phyloP scores from a whole-genome alignment of 352 stramenopile genomes.

The Lagenidium giganteum region DNA sequence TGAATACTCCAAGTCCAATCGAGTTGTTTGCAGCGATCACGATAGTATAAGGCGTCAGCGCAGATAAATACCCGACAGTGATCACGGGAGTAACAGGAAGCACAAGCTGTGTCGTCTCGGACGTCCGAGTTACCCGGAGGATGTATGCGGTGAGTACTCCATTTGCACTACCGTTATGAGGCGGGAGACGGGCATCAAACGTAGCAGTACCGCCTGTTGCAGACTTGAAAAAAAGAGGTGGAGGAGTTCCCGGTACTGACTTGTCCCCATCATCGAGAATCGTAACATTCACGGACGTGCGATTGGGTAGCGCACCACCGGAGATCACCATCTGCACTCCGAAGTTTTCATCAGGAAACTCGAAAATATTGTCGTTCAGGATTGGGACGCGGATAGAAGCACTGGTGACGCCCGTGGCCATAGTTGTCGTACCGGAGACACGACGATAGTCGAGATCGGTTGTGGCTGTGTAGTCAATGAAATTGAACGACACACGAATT shows the following conservation, averaged over 20 bases:
- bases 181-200: constrained; percentile 22
- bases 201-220: constrained; percentile 37
- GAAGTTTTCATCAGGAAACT: constrained; percentile 48
- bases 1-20: constrained; percentile 27
- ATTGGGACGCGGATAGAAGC: constrained; percentile 38
- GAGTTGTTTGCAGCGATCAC: constrained; percentile 31
- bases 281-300: constrained; percentile 16
- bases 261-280: constrained; percentile 56
- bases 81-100: constrained; percentile 4
- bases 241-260: constrained; percentile 24
- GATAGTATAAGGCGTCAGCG: constrained; percentile 29
- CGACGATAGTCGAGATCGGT: constrained; percentile 43
- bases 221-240: constrained; percentile 11
- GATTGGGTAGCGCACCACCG: constrained; percentile 19
- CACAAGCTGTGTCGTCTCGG: constrained; percentile 6
- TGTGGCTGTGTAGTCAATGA: constrained; percentile 29
- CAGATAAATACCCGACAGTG: constrained; percentile 25
- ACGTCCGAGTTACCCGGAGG: constrained; percentile 21
- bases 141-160: constrained; percentile 28
- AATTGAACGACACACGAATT: constrained; percentile 33
- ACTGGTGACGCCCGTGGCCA: constrained; percentile 33
- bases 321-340: constrained; percentile 25
- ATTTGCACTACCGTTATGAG: constrained; percentile 45
- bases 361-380: constrained; percentile 51
- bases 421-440: constrained; percentile 12